Base-by-base conservation (phyloP, 768 basidiomycete species). In the Rhodotorula sphaerocarpa region DNA sequence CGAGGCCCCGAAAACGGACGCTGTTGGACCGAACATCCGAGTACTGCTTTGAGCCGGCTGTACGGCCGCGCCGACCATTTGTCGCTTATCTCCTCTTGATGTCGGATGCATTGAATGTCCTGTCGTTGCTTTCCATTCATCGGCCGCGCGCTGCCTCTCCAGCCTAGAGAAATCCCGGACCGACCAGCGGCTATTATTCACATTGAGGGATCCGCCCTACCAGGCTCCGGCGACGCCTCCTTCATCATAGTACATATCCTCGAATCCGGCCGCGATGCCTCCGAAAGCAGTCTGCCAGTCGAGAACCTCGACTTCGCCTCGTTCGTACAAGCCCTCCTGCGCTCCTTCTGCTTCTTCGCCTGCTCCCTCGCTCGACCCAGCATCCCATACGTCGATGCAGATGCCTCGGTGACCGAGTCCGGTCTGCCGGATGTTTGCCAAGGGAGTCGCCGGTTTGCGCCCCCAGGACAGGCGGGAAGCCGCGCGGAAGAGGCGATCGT, bases 361-460 rank as follows among this genome's bases (percentile, higher is more conserved):
- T 25, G 60, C 54, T 4, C 44, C 50, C 3, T 30, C 18, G 3
- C 15, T 12, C 7, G 44, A 52, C 5, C 43, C 51, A 9, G 63
- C 36, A 30, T 71, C 70, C 65, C 63, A 73, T 18, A 70, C 33
- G 33, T 70, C 61, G 27, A 61, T 60, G 21, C 63, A 58, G 30
- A 70, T 68, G 23, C 70, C 61, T 9, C 63, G 43, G 3, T 36
- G 18, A 6, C 55, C 25, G 30, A 53, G 31, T 12, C 51, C 68
- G 7, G 46, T 56, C 5, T 50, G 42, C 0, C 70, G 54, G 25
- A 63, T 45, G 3, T 41, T 2, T 14, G 36, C 10, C 20, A 41
- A n/a, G 20, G 56, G n/a, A n/a, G n/a, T n/a, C n/a, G n/a, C n/a
- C n/a, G n/a, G n/a, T n/a, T n/a, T n/a, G 34, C 20, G 41, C 41